Evolutionary conservation across 805 yeast species (phyloP).

Genomic region (Komagataella phaffii): DNA sequence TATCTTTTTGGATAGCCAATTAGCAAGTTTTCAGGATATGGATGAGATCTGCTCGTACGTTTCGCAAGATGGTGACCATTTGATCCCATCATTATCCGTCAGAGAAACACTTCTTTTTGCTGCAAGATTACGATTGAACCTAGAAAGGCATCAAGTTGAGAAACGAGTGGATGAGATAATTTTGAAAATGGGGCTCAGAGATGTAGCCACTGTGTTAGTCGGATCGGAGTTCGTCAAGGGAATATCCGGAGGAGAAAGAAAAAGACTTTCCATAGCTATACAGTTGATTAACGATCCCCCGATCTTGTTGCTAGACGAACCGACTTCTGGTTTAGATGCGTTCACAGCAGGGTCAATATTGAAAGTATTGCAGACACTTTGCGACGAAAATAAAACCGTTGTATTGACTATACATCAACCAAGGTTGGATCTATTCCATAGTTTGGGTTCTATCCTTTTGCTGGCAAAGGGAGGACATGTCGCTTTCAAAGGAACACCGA

Average conservation of each 20-base stretch:
- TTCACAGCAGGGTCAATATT: slow-evolving; percentile 63
- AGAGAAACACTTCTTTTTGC: slow-evolving; percentile 64
- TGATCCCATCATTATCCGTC: slow-evolving; percentile 62
- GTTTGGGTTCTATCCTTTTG: slow-evolving; percentile 60
- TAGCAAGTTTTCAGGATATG: slow-evolving; percentile 10
- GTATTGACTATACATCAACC: slow-evolving; percentile 81
- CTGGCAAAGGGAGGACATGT: slow-evolving; percentile 64
- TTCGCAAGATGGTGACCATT: slow-evolving; percentile 66
- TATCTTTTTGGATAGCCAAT: slow-evolving; percentile 25
- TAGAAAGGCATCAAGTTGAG: slow-evolving; percentile 25
- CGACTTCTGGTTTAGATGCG: slow-evolving; percentile 81
- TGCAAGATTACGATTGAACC: slow-evolving; percentile 46
- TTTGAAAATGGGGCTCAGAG: slow-evolving; percentile 51
- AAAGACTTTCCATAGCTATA: slow-evolving; percentile 72
- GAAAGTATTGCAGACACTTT: slow-evolving; percentile 40
- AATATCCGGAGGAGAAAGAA: slow-evolving; percentile 68
- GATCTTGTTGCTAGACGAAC: slow-evolving; percentile 68
- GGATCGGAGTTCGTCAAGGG: slow-evolving; percentile 52
- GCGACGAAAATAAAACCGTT: slow-evolving; percentile 51
- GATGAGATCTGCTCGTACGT: slow-evolving; percentile 57
- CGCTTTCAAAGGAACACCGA: slow-evolving; percentile 50
- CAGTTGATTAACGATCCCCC: slow-evolving; percentile 65
- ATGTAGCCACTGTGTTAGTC: slow-evolving; percentile 64
- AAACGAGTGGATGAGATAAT: slow-evolving; percentile 42
- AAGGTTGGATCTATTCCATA: slow-evolving; percentile 44